A percentile compares a stretch with the other conserved stretches of the same genome.
Evolutionary conservation across 169 alveolate species (phyloP).

Genomic region (Plasmodium sp.): DNA sequence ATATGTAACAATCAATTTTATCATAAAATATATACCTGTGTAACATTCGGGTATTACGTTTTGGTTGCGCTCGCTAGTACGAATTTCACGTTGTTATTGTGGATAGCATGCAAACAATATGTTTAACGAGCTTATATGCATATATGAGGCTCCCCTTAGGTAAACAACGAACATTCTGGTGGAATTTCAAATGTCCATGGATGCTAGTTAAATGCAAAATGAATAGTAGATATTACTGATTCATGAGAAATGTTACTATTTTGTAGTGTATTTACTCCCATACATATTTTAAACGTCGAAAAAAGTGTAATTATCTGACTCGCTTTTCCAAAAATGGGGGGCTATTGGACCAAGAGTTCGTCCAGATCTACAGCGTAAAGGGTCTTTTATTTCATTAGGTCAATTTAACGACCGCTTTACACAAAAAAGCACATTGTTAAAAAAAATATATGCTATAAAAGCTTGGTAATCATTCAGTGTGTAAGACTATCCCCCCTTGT

Average conservation of each 20-base stretch:
- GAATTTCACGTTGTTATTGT: neutral
- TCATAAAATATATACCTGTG: neutral
- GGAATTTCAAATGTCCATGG: neutral
- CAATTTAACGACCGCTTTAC: neutral
- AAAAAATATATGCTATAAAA: neutral
- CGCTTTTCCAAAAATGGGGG: neutral
- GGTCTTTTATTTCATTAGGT: neutral
- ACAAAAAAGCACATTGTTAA: neutral
- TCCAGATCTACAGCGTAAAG: neutral
- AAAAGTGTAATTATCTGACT: neutral
- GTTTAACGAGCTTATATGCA: neutral
- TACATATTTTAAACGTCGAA: neutral
- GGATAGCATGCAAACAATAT: neutral
- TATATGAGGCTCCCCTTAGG: neutral
- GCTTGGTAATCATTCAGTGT: neutral
- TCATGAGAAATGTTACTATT: neutral
- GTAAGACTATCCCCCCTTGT: neutral
- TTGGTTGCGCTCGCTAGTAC: neutral
- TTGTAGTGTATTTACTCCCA: neutral
- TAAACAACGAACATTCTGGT: neutral
- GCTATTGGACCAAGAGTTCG: neutral
- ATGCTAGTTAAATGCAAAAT: neutral
- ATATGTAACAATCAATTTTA: neutral
- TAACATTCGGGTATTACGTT: neutral
- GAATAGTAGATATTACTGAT: neutral